Conservation (phyloP, 257 asterid species). For the Gentiana macrophylla region DNA sequence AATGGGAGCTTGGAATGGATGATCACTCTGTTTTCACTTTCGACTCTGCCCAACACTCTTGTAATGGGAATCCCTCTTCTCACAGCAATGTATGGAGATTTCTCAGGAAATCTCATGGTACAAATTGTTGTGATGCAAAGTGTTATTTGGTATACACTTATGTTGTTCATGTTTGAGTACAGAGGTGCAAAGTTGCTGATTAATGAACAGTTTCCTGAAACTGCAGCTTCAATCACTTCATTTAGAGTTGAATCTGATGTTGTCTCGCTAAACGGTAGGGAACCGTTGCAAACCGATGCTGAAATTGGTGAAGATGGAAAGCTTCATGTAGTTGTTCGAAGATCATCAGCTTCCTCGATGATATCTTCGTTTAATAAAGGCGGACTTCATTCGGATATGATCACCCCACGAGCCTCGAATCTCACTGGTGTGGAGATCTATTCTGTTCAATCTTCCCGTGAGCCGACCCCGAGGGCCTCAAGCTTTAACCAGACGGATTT, state of each 20-base stretch:
- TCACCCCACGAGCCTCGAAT: conserved; percentile 77
- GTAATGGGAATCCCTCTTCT: conserved; percentile 92
- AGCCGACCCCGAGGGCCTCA: conserved; percentile 80
- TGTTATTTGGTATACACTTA: conserved; percentile 75
- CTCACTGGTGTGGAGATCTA: conserved; percentile 85
- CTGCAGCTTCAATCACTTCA: conserved; percentile 76
- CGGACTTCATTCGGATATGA: conserved; percentile 30
- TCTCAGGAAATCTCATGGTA: conserved; percentile 80
- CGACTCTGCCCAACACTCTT: conserved; percentile 82
- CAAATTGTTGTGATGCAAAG: conserved; percentile 90
- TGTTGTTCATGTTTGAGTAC: conserved; percentile 77
- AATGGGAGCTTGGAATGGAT: conserved; percentile 69
- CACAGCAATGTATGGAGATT: conserved; percentile 88
- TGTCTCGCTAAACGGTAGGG: conserved; percentile 66
- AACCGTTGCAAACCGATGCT: conserved; percentile 76
- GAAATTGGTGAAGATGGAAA: conserved; percentile 87
- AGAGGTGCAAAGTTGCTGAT: conserved; percentile 71
- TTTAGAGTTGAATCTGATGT: conserved; percentile 82
- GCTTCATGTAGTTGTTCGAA: conserved; percentile 64
- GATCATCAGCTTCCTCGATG: conserved; percentile 53
- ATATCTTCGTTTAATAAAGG: conserved; percentile 35
- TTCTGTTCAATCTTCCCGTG: conserved; percentile 77
- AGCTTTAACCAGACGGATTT: conserved; percentile 82
- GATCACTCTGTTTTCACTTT: conserved; percentile 72
- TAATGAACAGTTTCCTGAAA: conserved; percentile 73